Evolutionary conservation across 2,329 filamentous ascomycete genomes (phyloP), one percentile per base, ranked within the genome.

Genomic region (Aspergillus latus): DNA sequence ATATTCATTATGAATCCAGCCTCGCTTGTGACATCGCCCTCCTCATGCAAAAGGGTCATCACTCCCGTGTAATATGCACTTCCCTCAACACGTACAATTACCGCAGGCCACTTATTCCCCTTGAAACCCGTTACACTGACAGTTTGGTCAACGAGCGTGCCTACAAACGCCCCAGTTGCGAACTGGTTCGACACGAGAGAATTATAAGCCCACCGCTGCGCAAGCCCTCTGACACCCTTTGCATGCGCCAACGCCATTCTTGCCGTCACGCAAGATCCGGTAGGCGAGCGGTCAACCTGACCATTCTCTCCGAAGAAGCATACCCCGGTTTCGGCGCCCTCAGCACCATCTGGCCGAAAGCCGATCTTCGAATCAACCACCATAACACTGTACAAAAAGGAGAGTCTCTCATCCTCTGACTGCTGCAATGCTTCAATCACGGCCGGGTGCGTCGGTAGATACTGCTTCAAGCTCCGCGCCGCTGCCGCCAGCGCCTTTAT

Each of bases 271-370:
- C 69, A 74, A 11, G 68, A 66, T 2, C 74, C 74, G 8, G 73
- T 75, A 1, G 68, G 72, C 49, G 73, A 72, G 15, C 78, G 72
- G 62, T 83, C 79, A 42, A 82, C 73, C 58, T 80, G 75, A 51
- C 76, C 40, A n/a, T 32, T 72, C 29, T 78, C 73, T 0, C 76
- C 76, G 57, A 80, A 76, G 65, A 74, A 75, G 61, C 76, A 79
- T 0, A 79, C 57, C 0, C 77, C 77, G 0, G 72, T 74, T 58
- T 80, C 78, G 7, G 68, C 66, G 5, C 70, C 68, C 3, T 52
- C 49, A 2, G 64, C 62, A 4, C 52, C 62, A 2, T 26, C 46
- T 10, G 61, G 56, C 4, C 55, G 47, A 15, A 37, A 32, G 2
- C 66, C 64, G 13, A 66, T 28, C 11, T 59, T 50, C 21, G 66